Percentiles rank a stretch among this genome's conserved stretches.
phyloP scores from a whole-genome alignment of 306 rosid species.

The Cicer bijugum region DNA sequence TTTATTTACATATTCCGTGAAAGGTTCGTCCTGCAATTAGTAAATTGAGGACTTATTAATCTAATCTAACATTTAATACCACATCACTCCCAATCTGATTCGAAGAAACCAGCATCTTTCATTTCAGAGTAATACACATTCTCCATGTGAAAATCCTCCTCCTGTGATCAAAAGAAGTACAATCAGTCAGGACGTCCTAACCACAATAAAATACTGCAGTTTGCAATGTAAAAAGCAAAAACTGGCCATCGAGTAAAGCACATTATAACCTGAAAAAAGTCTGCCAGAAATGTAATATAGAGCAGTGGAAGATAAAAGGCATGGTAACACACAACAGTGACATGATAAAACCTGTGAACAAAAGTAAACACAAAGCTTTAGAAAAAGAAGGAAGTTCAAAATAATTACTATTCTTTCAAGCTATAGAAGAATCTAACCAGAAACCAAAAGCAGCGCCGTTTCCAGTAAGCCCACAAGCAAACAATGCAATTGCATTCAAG shows the following conservation, averaged over 20 bases:
- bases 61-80: constrained; percentile 29
- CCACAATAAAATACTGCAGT: constrained; percentile 6
- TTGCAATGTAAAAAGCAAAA: constrained; percentile 13
- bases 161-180: constrained; percentile 52
- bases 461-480: constrained; percentile 79
- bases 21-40: constrained; percentile 12
- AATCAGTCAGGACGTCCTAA: background rate
- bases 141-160: constrained; percentile 82
- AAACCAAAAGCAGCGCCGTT: constrained; percentile 78
- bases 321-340: constrained; percentile 76
- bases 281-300: constrained; percentile 82
- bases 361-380: constrained; percentile 38
- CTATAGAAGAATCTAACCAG: constrained; percentile 59
- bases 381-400: constrained; percentile 39
- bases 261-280: constrained; percentile 74
- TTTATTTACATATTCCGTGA: constrained; percentile 48
- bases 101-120: constrained; percentile 98
- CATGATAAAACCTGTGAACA: constrained; percentile 70
- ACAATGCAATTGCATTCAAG: constrained; percentile 60
- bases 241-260: background rate
- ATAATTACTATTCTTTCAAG: constrained; percentile 1
- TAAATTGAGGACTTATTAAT: constrained; percentile 37
- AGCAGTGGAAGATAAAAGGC: constrained; percentile 88
- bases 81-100: constrained; percentile 79
- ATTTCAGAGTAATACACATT: constrained; percentile 89